phyloP scores from a whole-genome alignment of 306 rosid species.

The Potentilla sterilis region DNA sequence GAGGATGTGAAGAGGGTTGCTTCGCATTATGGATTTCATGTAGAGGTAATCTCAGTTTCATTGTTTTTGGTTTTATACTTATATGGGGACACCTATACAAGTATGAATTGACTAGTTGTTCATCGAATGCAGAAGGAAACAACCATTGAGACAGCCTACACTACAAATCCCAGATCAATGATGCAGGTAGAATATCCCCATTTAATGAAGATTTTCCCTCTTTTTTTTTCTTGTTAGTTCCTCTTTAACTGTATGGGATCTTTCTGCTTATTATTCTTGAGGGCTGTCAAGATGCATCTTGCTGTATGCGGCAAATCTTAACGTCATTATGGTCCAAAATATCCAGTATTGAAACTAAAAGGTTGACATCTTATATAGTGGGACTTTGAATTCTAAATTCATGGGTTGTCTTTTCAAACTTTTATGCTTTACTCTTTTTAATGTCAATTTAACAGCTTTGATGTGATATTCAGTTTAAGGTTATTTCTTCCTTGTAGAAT shows the following conservation, averaged over 20 bases:
- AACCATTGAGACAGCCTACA: conserved; percentile 78
- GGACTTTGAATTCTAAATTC: not conserved
- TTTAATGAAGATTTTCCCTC: not conserved
- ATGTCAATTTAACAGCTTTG: not conserved
- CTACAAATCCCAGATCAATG: conserved; percentile 83
- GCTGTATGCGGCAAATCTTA: not conserved
- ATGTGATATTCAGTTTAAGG: conserved; percentile 5
- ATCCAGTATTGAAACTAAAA: not conserved
- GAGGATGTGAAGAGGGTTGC: conserved; percentile 89
- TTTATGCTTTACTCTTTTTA: not conserved
- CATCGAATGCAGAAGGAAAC: conserved; percentile 67
- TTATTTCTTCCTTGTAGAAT: conserved; percentile 55
- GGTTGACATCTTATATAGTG: not conserved
- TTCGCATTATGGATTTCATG: conserved; percentile 67
- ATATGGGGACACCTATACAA: conserved; percentile 12
- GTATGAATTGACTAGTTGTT: conserved; percentile 12
- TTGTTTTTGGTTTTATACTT: conserved; percentile 8
- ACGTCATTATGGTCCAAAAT: not conserved
- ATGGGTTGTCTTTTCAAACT: not conserved
- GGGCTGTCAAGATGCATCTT: not conserved
- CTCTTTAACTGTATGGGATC: not conserved
- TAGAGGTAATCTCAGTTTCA: conserved; percentile 59
- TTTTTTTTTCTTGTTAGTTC: not conserved
- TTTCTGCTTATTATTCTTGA: not conserved
- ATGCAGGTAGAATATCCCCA: conserved; percentile 77